Percentiles rank a stretch among this genome's conserved stretches.
Evolutionary conservation across 495 filamentous ascomycete species (phyloP).

Genomic region (Aspergillus saccharolyticus): DNA sequence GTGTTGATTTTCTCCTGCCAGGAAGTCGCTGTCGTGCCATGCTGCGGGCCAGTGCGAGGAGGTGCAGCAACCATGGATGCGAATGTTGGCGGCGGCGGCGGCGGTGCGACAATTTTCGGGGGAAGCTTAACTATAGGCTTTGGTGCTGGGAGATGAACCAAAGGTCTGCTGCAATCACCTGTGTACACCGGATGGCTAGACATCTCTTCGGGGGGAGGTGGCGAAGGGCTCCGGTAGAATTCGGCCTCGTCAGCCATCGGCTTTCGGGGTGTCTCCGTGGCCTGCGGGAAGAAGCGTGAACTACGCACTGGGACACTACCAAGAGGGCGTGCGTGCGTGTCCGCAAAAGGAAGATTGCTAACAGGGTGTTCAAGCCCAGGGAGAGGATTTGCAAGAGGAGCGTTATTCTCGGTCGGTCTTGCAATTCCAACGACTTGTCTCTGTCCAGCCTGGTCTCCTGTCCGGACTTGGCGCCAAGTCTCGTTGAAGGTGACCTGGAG

Average conservation of each 20-base stretch:
- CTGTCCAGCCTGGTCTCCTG: slow-evolving; percentile 42
- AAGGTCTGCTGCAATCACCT: slow-evolving; percentile 56
- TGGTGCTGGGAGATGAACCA: slow-evolving; percentile 63
- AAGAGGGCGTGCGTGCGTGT: slow-evolving; percentile 32
- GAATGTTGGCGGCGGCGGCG: slow-evolving; percentile 46
- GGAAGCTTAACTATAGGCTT: slow-evolving; percentile 69
- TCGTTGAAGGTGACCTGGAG: slow-evolving; percentile 53
- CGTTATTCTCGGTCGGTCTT: slow-evolving; percentile 24
- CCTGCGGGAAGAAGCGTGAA: slow-evolving; percentile 68
- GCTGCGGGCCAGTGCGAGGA: slow-evolving; percentile 21
- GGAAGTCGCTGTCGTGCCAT: slow-evolving; percentile 30
- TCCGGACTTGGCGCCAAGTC: slow-evolving; percentile 55
- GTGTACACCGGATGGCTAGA: slow-evolving; percentile 68
- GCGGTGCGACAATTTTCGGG: slow-evolving; percentile 45
- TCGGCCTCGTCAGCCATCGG: slow-evolving; percentile 28
- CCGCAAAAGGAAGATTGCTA: slow-evolving; percentile 34
- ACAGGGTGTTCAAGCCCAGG: slow-evolving; percentile 34
- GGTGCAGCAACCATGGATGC: slow-evolving; percentile 51
- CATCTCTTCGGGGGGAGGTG: slow-evolving; percentile 64
- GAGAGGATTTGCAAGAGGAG: slow-evolving; percentile 28
- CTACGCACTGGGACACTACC: slow-evolving; percentile 42
- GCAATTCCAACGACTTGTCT: slow-evolving; percentile 36
- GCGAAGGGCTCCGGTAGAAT: slow-evolving; percentile 47
- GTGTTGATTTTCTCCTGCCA: slow-evolving; percentile 76
- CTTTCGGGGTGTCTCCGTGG: slow-evolving; percentile 37